Base-by-base conservation (phyloP, 2,329 filamentous ascomycete genomes). In the Cordyceps javanica region DNA sequence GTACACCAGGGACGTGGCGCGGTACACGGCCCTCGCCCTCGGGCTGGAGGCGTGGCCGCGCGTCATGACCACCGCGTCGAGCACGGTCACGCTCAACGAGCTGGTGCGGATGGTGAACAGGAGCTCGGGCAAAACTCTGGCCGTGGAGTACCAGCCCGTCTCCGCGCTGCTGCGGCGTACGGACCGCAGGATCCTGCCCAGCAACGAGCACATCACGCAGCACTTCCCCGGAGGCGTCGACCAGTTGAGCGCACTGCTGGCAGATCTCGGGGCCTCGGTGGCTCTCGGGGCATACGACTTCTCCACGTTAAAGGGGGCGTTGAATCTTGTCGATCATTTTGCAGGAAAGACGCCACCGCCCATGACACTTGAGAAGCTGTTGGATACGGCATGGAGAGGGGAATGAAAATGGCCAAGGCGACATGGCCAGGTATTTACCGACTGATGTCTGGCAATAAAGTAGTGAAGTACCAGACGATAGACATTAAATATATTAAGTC, bases 71-170 rank as follows among this genome's bases (percentile, higher is more conserved):
- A 68, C 65, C 1, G 66, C 57, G 8, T 59, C 64, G 1, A 67
- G 65, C 58, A 68, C 64, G 5, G 59, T 70, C 50, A 62, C 66
- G 7, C 51, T 69, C n/a, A 68, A 69, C 8, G 63, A 68, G 60
- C 63, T 71, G 2, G 64, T 69, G 23, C 14, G 30, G 14, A 60
- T 70, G 5, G 58, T 70, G 8, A 71, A 73, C 56, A 71, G 71
- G 41, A 71, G 57, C 14, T 63, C 69, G 42, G 65, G 65, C 3
- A 60, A 50, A 14, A 62, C 62, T 50, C 60, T 70, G 10, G n/a
- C 64, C 34, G 63, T 70, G 16, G 56, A 49, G 19, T 68, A 69
- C 41, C 66, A 70, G 41, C 60, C 64, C 3, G 59, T 69, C 25
- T 59, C 63, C 28, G 61, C 59, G 13, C 49, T 68, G 28, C 59